Conservation (phyloP, 768 basidiomycete species). For the Kwoniella dendrophila region DNA sequence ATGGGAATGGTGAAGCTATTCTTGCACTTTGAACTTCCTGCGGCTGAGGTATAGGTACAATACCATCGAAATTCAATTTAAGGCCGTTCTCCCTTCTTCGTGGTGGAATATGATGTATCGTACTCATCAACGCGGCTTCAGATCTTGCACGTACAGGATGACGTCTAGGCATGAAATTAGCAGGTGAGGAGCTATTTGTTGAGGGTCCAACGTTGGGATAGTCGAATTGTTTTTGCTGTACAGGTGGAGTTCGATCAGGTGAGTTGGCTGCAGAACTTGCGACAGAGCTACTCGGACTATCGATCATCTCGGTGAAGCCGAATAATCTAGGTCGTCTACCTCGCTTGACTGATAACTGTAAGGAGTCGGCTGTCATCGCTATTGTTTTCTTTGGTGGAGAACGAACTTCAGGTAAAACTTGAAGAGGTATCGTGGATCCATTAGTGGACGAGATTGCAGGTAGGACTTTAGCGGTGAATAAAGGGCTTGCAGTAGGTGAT, state of each 20-base stretch:
- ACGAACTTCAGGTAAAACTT: conserved; percentile 53
- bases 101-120: conserved; percentile 19
- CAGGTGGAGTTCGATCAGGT: conserved; percentile 30
- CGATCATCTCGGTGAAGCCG: conserved; percentile 54
- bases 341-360: conserved; percentile 31
- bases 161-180: conserved; percentile 27
- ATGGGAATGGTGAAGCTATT: conserved; percentile 49
- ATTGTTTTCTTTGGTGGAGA: conserved; percentile 47
- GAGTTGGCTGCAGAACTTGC: conserved; percentile 32
- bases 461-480: conserved; percentile 9
- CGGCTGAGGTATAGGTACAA: conserved; percentile 30
- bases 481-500: conserved; percentile 28
- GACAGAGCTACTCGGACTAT: conserved; percentile 27
- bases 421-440: conserved; percentile 33
- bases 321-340: conserved; percentile 49
- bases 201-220: conserved; percentile 10
- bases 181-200: conserved; percentile 23
- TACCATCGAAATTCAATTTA: conserved; percentile 53
- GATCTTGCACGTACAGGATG: conserved; percentile 28
- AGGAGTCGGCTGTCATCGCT: conserved; percentile 38
- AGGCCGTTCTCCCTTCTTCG: conserved; percentile 48
- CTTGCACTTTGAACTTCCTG: conserved; percentile 29
- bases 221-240: not conserved
- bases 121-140: conserved; percentile 29
- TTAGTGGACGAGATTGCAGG: conserved; percentile 12